These are phyloP conservation scores for Myxozyma udenii DNA, from an alignment of 805 yeast genomes.

Conservation along the genomic window DNA sequence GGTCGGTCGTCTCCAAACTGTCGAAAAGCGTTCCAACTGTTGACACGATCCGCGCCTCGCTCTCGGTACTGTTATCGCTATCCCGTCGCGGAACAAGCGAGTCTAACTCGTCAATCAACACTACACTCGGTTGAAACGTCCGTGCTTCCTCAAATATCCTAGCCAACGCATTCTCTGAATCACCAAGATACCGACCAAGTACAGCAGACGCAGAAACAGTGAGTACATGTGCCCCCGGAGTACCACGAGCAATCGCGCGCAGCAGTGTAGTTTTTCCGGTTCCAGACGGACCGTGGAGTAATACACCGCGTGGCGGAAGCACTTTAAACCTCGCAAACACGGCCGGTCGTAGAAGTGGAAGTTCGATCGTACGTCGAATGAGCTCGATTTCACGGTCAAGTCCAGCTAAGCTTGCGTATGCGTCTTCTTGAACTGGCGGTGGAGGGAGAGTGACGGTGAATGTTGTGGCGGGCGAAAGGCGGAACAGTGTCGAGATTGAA, in stretches of 20 bases:
- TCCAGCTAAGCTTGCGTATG: conserved; percentile 72
- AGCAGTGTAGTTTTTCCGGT: conserved; percentile 92
- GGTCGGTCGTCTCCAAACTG: conserved; percentile 50
- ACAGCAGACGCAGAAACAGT: conserved; percentile 88
- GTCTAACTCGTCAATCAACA: conserved; percentile 91
- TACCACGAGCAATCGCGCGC: conserved; percentile 72
- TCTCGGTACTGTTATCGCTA: conserved; percentile 68
- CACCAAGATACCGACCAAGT: conserved; percentile 90
- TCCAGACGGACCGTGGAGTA: conserved; percentile 95
- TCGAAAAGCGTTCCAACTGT: conserved; percentile 81
- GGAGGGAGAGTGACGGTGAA: conserved; percentile 22
- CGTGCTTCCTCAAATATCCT: conserved; percentile 81
- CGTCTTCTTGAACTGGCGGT: neutral
- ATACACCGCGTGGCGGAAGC: conserved; percentile 88
- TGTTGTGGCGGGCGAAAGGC: conserved; percentile 8
- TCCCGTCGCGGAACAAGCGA: conserved; percentile 83
- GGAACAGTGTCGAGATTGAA: conserved; percentile 11
- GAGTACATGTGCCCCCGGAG: conserved; percentile 69
- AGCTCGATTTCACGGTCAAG: conserved; percentile 58
- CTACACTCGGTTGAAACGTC: conserved; percentile 79
- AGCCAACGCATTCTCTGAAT: conserved; percentile 82
- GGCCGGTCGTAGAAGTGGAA: conserved; percentile 76
- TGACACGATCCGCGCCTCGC: conserved; percentile 86
- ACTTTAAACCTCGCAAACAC: conserved; percentile 82
- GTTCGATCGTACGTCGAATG: conserved; percentile 64